Conservation (phyloP, 208 protist genomes). For the Trichomonas gallinae region DNA sequence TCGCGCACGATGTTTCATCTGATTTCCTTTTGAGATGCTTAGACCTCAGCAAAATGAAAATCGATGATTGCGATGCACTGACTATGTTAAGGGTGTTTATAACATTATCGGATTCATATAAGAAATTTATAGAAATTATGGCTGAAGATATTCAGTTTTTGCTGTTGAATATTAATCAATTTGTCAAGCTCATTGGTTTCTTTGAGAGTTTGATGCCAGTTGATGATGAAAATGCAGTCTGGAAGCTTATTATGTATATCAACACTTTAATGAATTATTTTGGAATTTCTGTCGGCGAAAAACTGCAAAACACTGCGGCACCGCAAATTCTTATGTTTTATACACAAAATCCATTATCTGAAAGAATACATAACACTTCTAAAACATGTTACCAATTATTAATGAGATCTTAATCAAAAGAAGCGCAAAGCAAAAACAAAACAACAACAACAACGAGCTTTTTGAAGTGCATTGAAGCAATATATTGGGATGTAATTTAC, state of each 20-base stretch:
- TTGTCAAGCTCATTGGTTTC: not conserved
- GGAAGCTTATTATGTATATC: not conserved
- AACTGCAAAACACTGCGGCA: not conserved
- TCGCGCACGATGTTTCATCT: not conserved
- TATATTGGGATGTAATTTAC: no score
- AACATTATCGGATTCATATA: not conserved
- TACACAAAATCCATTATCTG: not conserved
- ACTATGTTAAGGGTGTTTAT: not conserved
- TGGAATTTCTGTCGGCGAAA: not conserved
- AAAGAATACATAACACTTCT: not conserved
- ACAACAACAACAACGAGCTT: no score
- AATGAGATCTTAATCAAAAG: not conserved
- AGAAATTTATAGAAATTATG: not conserved
- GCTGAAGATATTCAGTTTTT: not conserved
- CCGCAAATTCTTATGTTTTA: not conserved
- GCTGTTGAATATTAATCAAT: not conserved
- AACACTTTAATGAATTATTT: not conserved
- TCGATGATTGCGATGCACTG: not conserved
- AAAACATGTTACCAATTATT: not conserved
- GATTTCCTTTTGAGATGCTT: not conserved
- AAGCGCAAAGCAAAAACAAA: no score
- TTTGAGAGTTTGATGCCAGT: not conserved
- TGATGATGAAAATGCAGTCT: not conserved
- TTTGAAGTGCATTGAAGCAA: no score
- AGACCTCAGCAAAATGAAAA: not conserved